Percentiles rank a stretch among this genome's conserved stretches.
These are phyloP conservation scores for Cladosporium sp. DNA, from an alignment of 2,329 filamentous ascomycete species.

Conservation along the genomic window DNA sequence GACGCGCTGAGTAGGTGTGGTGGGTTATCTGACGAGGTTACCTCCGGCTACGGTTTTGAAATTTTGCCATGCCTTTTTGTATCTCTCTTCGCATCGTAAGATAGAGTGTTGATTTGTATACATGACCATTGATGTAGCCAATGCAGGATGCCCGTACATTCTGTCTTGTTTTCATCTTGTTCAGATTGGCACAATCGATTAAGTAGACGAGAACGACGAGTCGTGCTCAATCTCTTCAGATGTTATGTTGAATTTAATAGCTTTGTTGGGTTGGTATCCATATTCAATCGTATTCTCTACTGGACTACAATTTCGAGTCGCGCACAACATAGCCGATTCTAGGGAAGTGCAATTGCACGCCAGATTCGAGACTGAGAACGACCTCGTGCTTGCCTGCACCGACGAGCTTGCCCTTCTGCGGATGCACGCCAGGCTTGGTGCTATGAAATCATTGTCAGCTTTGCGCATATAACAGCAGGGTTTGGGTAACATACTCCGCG, in stretches of 20 bases:
- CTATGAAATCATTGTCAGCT: constrained; percentile 22
- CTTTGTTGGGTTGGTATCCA: neutral
- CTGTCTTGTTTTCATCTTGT: no score
- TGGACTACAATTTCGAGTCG: constrained; percentile 14
- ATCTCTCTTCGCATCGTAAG: neutral
- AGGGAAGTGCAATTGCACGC: constrained; percentile 42
- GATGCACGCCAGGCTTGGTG: constrained; percentile 30
- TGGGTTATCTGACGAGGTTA: neutral
- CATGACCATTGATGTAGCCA: neutral
- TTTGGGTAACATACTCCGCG: constrained; percentile 17
- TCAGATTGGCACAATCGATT: neutral
- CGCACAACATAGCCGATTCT: constrained; percentile 42
- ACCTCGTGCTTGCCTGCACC: constrained; percentile 31
- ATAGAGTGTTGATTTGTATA: neutral
- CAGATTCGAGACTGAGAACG: constrained; percentile 34
- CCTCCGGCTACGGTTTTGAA: neutral
- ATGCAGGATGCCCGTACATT: no score
- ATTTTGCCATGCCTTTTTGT: neutral
- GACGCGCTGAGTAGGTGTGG: neutral
- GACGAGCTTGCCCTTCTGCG: constrained; percentile 36
- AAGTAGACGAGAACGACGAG: neutral
- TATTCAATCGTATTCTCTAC: neutral
- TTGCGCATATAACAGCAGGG: neutral
- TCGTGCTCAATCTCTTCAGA: neutral
- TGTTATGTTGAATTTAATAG: neutral